phyloP scores from a whole-genome alignment of 495 filamentous ascomycete genomes.

The Neurospora sp. region DNA sequence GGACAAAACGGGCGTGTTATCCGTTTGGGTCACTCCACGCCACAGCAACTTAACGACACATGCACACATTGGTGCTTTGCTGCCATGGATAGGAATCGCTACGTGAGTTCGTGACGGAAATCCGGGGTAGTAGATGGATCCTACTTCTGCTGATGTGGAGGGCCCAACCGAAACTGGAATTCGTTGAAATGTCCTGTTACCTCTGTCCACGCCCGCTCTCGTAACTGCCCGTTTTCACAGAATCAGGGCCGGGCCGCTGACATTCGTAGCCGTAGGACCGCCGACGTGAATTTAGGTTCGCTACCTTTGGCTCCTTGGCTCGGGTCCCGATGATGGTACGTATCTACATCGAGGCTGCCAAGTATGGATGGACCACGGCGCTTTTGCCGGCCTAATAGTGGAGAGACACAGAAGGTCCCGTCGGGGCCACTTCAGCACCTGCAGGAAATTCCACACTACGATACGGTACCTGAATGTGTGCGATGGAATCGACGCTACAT shows the following conservation, averaged over 20 bases:
- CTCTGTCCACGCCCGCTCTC: background rate
- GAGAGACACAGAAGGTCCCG: conserved; percentile 21
- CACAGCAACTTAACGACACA: background rate
- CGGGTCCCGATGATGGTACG: background rate
- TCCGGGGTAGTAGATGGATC: background rate
- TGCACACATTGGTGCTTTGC: background rate
- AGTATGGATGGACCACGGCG: conserved; percentile 29
- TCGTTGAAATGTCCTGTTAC: background rate
- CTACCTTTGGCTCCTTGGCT: background rate
- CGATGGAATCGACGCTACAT: background rate
- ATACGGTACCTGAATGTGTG: background rate
- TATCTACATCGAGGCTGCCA: background rate
- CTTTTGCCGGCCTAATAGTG: conserved; percentile 48
- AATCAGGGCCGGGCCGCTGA: background rate
- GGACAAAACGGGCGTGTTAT: background rate
- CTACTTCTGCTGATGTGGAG: background rate
- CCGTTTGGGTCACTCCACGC: background rate
- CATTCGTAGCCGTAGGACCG: background rate
- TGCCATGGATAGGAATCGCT: background rate
- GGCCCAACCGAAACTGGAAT: background rate
- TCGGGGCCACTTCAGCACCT: background rate
- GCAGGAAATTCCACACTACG: background rate
- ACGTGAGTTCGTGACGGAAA: background rate
- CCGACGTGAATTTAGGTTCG: background rate
- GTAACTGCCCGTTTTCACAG: background rate